Base-by-base conservation (phyloP, 2,329 filamentous ascomycete species). In the Pseudogymnoascus sp. region DNA sequence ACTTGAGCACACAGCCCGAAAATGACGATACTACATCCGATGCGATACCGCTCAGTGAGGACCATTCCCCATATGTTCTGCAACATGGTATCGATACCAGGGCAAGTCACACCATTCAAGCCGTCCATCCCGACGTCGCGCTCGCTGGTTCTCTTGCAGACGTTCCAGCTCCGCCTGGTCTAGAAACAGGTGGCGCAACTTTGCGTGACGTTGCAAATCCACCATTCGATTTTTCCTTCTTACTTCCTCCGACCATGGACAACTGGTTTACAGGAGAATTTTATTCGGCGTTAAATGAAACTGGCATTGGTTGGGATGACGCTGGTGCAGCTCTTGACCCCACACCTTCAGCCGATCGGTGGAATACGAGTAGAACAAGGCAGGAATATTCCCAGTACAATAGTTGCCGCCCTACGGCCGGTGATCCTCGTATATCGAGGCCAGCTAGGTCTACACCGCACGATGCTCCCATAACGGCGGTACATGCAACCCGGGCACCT, bases 231-330 rank as follows among this genome's bases (percentile, higher is more conserved):
- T 66, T 66, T 39, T 65, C 66, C 8, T 66, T 66, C 33, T 47
- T 67, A n/a, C 59, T 66, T n/a, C 62, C 64, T 12, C 59, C 64
- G 6, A 22, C 58, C 6, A 59, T 36, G 5, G 63, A 65, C 58
- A 62, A 66, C 2, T 66, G 66, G 66, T 67, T 66, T 20, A 67
- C 66, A 2, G 62, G 63, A 25, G 66, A 68, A 30, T 66, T 69
- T 38, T 67, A 69, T n/a, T 63, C 64, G 11, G 67, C 66, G 0
- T 65, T 68, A 64, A 53, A 62, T 15, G 67, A 68, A 47, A 67
- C 65, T 15, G 66, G 64, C 4, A 66, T 66, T 57, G 65, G 65
- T 25, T 64, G 62, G 64, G 65, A 53, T 41, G 47, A 35, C 22
- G 15, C 43, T 43, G 61, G 59, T 4, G 53, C 58, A 15, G 6